A percentile compares a stretch with the other conserved stretches of the same genome.
These are phyloP conservation scores for Anisodus acutangulus DNA, from an alignment of 257 asterid species.

Conservation along the genomic window DNA sequence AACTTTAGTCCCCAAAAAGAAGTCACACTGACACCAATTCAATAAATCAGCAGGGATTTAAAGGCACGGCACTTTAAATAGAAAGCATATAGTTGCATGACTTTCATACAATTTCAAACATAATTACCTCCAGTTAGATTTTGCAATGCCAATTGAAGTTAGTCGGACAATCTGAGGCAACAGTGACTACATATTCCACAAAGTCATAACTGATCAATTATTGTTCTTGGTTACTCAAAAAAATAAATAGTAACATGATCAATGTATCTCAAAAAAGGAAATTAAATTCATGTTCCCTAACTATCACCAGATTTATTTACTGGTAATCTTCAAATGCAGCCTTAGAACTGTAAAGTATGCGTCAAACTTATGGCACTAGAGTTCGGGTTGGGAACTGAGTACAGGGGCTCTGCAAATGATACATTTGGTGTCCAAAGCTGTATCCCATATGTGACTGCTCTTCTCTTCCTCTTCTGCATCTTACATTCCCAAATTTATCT, in stretches of 20 bases:
- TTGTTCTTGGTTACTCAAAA: neutral
- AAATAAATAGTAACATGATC: neutral
- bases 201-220: neutral
- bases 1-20: neutral
- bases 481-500: neutral
- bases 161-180: neutral
- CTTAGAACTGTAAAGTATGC: neutral
- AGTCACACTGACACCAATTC: neutral
- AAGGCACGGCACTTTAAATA: neutral
- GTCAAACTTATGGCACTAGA: neutral
- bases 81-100: neutral
- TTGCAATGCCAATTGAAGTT: neutral
- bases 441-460: neutral
- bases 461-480: neutral
- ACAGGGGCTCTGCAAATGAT: neutral
- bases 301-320: neutral
- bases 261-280: neutral
- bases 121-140: neutral
- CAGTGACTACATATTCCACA: neutral
- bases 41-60: neutral
- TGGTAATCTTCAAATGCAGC: neutral
- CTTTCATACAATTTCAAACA: neutral
- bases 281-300: neutral
- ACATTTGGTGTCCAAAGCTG: neutral
- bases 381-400: neutral